phyloP scores from a whole-genome alignment of 768 basidiomycete genomes.

The Tylopilus subfusipes region DNA sequence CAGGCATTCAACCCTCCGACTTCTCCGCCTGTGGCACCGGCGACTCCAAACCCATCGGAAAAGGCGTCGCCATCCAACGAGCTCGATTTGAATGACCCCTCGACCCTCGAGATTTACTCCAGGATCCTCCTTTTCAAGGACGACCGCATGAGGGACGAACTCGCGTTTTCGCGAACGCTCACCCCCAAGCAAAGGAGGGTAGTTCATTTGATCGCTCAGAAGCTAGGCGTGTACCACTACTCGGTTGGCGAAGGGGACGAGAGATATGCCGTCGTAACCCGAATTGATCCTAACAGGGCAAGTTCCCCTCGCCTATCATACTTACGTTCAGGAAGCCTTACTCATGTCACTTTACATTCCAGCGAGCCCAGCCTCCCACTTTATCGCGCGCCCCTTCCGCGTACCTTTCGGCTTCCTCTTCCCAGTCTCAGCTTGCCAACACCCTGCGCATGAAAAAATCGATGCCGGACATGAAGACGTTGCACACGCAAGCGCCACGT shows the following conservation, averaged over 20 bases:
- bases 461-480: constrained; percentile 95
- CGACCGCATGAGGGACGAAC: constrained; percentile 94
- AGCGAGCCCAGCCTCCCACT: constrained; percentile 50
- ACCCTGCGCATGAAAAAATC: constrained; percentile 91
- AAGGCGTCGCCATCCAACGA: constrained; percentile 62
- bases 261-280: constrained; percentile 89
- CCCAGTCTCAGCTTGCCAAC: constrained; percentile 40
- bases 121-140: constrained; percentile 96
- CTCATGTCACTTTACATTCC: constrained; percentile 16
- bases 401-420: constrained; percentile 59
- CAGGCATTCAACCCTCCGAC: constrained; percentile 43
- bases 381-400: constrained; percentile 80
- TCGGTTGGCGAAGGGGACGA: constrained; percentile 92
- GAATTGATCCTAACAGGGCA: constrained; percentile 81
- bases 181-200: constrained; percentile 83
- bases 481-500: constrained; percentile 76
- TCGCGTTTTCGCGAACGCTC: constrained; percentile 90
- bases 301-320: constrained; percentile 29
- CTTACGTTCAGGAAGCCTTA: constrained; percentile 13
- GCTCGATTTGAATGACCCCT: constrained; percentile 93
- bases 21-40: constrained; percentile 52
- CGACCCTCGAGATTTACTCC: constrained; percentile 96
- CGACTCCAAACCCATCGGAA: constrained; percentile 62
- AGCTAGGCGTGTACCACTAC: constrained; percentile 92
- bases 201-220: constrained; percentile 95